Conservation (phyloP, 2,329 filamentous ascomycete species). For the Fusarium luffae region DNA sequence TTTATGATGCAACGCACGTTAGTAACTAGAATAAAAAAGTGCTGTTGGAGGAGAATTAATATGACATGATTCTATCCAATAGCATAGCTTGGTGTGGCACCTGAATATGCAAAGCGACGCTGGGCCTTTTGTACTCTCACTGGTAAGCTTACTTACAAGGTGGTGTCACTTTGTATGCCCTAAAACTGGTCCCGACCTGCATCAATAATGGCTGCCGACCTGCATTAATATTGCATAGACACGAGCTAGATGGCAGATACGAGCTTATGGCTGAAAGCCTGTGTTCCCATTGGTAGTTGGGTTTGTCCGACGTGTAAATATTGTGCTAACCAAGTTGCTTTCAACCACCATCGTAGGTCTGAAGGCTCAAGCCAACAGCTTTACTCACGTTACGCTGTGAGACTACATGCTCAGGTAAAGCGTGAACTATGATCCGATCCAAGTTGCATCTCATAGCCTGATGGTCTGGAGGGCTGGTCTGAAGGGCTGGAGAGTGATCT, state of each 20-base stretch:
- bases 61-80: not conserved
- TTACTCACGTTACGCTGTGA: not conserved
- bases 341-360: not conserved
- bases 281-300: conserved; percentile 8
- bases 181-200: not conserved
- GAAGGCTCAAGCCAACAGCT: not conserved
- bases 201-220: conserved; percentile 38
- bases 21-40: not conserved
- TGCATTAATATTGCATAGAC: conserved; percentile 34
- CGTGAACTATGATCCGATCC: not conserved
- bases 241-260: conserved; percentile 32
- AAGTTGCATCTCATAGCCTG: not conserved
- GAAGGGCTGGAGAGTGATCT: not conserved
- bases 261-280: conserved; percentile 33
- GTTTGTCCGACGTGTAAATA: conserved; percentile 5
- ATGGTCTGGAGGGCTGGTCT: no score
- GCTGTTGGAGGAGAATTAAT: not conserved
- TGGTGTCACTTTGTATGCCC: not conserved
- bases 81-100: not conserved
- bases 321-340: not conserved
- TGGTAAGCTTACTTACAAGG: conserved; percentile 18
- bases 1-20: not conserved
- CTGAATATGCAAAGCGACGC: not conserved
- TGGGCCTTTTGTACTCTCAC: not conserved
- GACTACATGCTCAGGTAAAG: not conserved